These are phyloP conservation scores for Alternaria infectoria DNA, from an alignment of 2,329 filamentous ascomycete species.

Conservation along the genomic window DNA sequence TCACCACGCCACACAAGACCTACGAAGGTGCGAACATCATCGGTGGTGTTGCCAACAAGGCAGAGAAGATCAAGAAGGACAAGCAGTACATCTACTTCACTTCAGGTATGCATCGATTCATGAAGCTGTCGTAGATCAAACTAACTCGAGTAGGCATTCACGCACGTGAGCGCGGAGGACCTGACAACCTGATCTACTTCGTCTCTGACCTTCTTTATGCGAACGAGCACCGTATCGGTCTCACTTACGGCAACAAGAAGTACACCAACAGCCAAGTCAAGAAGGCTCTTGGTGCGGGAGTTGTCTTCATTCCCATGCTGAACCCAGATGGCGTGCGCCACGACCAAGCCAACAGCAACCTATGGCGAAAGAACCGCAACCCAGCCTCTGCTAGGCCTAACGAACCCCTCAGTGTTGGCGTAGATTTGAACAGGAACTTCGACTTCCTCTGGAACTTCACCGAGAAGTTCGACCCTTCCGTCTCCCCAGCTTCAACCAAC, in stretches of 20 bases:
- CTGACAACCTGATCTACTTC: slow-evolving; percentile 65
- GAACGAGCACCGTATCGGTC: slow-evolving; percentile 55
- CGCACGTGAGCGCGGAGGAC: slow-evolving; percentile 64
- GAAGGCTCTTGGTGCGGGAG: slow-evolving; percentile 58
- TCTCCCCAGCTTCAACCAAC: slow-evolving; percentile 49
- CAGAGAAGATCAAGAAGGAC: slow-evolving; percentile 50
- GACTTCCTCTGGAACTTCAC: slow-evolving; percentile 64
- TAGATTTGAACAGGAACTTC: slow-evolving; percentile 49
- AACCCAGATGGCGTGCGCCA: slow-evolving; percentile 43
- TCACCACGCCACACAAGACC: slow-evolving; percentile 54
- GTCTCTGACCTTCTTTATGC: slow-evolving; percentile 63
- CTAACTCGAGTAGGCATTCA: slow-evolving; percentile 50
- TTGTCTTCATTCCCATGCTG: slow-evolving; percentile 56
- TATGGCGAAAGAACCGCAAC: slow-evolving; percentile 49
- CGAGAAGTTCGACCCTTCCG: slow-evolving; percentile 52
- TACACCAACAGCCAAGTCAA: slow-evolving; percentile 62
- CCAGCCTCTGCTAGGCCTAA: slow-evolving; percentile 38
- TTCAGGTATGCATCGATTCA: slow-evolving; percentile 40
- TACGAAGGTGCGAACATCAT: slow-evolving; percentile 48
- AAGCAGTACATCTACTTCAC: slow-evolving; percentile 61
- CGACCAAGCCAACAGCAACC: slow-evolving; percentile 37
- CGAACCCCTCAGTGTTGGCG: slow-evolving; percentile 26
- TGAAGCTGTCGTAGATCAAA: background rate
- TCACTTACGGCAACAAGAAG: slow-evolving; percentile 59
- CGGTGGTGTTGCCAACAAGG: slow-evolving; percentile 54